These are phyloP conservation scores for Pseudozyma tsukubaensis DNA, from an alignment of 1,284 basidiomycete species.

Conservation along the genomic window DNA sequence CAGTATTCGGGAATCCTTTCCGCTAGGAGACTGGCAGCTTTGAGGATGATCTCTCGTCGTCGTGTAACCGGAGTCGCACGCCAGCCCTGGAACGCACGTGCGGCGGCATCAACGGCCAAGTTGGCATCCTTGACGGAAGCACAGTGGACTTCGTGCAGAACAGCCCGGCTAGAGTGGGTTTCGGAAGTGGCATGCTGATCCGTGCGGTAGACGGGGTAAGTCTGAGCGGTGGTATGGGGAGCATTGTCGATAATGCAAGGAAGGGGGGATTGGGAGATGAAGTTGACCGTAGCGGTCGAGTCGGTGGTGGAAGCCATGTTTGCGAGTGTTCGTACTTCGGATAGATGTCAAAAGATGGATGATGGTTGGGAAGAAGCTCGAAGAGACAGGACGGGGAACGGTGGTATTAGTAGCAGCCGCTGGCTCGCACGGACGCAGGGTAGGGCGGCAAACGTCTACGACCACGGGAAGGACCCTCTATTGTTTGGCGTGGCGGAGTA, in stretches of 20 bases:
- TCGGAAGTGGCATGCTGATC: conserved; percentile 21
- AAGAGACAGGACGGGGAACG: neutral
- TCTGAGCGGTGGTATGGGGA: conserved; percentile 40
- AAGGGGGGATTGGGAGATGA: conserved; percentile 29
- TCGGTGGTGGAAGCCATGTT: conserved; percentile 14
- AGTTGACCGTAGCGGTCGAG: conserved; percentile 18
- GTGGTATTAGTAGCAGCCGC: neutral
- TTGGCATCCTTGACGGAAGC: conserved; percentile 25
- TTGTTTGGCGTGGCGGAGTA: no score
- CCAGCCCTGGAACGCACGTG: conserved; percentile 43
- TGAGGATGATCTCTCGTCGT: conserved; percentile 50
- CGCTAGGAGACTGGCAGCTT: conserved; percentile 31
- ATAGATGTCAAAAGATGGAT: neutral
- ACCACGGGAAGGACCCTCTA: no score
- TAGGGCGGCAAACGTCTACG: no score
- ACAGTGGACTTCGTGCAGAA: conserved; percentile 32
- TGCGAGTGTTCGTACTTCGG: neutral
- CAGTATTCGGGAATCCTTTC: conserved; percentile 44
- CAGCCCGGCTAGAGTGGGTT: conserved; percentile 14
- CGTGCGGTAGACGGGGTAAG: conserved; percentile 57
- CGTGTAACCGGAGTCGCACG: conserved; percentile 35
- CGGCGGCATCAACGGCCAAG: conserved; percentile 19
- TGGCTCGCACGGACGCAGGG: no score
- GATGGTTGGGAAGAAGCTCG: neutral
- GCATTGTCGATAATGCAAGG: conserved; percentile 64